Evolutionary conservation across 768 basidiomycete species (phyloP), one percentile per base, ranked within the genome.

Genomic region (Podaxis mareebaensis): DNA sequence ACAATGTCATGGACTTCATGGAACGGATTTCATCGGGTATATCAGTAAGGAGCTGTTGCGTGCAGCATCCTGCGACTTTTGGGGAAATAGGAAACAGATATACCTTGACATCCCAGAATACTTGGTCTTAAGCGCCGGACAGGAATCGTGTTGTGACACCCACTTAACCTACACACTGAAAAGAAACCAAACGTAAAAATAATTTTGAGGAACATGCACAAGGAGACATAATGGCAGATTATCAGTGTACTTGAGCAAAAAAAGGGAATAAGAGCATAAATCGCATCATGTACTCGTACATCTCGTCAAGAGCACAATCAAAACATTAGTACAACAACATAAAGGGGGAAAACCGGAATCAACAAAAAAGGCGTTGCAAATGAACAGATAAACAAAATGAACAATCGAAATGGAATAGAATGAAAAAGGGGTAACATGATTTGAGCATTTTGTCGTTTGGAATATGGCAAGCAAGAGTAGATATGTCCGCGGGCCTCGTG

Each of bases 321-420:
- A 53, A 13, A 1, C 28, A 63, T 44, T 55, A 49, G 64, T 40
- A 57, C 54, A 58, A 22, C 24, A 65, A 12, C 57, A 60, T 22
- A 54, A 36, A 26, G 36, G 30, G 53, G 13, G 13, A 44, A 39
- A 12, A 54, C 33, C 33, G 36, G 53, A 49, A 22, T n/a, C 17
- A 49, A 15, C 39, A 61, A 22, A 66, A 42, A 66, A 58, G 53
- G 20, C 33, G 53, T 39, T 56, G 36, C 30, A 33, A 24, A 13
- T 46, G 38, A 57, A 28, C 62, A 63, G 24, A 54, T 52, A 65
- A 51, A 52, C 39, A 49, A 58, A n/a, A 20, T 61, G 38, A 24
- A 53, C 42, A 22, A 4, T 28, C 4, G 33, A 22, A 40, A 24
- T 49, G 36, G 22, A 42, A 48, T 17, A 24, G 24, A 20, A 54